Evolutionary conservation across 2,329 filamentous ascomycete species (phyloP), one percentile per base, ranked within the genome.

Genomic region (Phyllosticta capitalensis): DNA sequence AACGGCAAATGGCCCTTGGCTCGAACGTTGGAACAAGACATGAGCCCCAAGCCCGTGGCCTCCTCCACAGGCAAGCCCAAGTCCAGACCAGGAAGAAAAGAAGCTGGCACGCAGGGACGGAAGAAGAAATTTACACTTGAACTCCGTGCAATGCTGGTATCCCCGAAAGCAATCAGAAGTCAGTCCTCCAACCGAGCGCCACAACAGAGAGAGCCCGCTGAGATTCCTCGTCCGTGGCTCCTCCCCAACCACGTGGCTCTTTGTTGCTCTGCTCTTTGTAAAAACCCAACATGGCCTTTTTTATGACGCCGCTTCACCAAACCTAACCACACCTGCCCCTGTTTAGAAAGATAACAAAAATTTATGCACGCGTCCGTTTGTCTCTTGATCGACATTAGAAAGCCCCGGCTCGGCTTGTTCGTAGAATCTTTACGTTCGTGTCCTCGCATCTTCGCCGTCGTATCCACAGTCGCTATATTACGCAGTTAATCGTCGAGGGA

Each of bases 141-240:
- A 58, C 56, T 58, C 56, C 56, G 49, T 54, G 56, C 56, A 58
- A 54, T 58, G 56, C 56, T 58, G 56, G 56, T 58, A 58, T 58
- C 56, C 56, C 56, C 33, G 38, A 58, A 30, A 30, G 50, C 22
- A 56, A 51, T 24, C 24, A 58, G 48, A 56, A 52, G 20, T 1
- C 6, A 49, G 48, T 30, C 55, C 33, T 54, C 33, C 30, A 17
- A 49, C 33, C 51, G 17, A 38, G 30, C 30, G 30, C 30, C 30
- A 38, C 30, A 14, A 38, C 30, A n/a, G n/a, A 38, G 30, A 38
- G 30, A 38, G 30, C 30, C 30, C 30, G 30, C 30, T 38, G 30
- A 12, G 17, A 10, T 38, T 14, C 30, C 30, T 12, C 30, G 1
- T 14, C 30, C 30, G 30, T 38, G 10, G 30, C 30, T 38, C 30